Evolutionary conservation across 495 filamentous ascomycete genomes (phyloP), one percentile per base, ranked within the genome.

Genomic region (Penicillium riverlandense): DNA sequence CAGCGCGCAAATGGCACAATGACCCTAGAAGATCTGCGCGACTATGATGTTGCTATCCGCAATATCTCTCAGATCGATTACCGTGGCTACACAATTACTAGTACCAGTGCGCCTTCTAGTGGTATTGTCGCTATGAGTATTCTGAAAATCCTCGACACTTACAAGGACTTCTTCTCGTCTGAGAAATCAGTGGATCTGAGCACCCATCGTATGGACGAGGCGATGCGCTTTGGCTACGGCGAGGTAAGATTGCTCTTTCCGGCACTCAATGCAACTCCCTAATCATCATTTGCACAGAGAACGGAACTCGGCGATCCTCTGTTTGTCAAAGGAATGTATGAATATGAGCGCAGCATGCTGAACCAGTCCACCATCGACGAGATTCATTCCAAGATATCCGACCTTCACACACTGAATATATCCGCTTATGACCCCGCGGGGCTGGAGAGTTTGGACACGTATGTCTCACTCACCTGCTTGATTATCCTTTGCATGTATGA

Each of bases 191-290:
- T 82, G 9, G 81, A 85, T 42, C 44, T 82, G 1, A 90, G 79
- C 13, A 83, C 82, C 2, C 90, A 96, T 65, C 77, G 88, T 4
- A 71, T 95, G 41, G 80, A 88, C 47, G 90, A 96, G 65, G 84
- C 86, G 2, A 88, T 92, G 59, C 78, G 89, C 12, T 95, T 91
- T 63, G 88, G 79, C 1, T 96, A 95, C 59, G 90, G 80, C 11
- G 55, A 77, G 69, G 77, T 80, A 57, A 29, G 63, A 40, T 13
- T 8, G 7, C 29, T 7, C 30, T 6, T 15, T 11, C 27, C 10
- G 22, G 22, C 4, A 22, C 22, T 6, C 22, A 22, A 22, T 22
- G 22, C 2, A 22, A 22, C 4, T 22, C 4, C 6, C 22, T 22
- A 22, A 22, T 22, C 3, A 22, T 0, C 22, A 22, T 22, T 12